Evolutionary conservation across 2,329 filamentous ascomycete species (phyloP).

Genomic region (Phaeosphaeria sp.): DNA sequence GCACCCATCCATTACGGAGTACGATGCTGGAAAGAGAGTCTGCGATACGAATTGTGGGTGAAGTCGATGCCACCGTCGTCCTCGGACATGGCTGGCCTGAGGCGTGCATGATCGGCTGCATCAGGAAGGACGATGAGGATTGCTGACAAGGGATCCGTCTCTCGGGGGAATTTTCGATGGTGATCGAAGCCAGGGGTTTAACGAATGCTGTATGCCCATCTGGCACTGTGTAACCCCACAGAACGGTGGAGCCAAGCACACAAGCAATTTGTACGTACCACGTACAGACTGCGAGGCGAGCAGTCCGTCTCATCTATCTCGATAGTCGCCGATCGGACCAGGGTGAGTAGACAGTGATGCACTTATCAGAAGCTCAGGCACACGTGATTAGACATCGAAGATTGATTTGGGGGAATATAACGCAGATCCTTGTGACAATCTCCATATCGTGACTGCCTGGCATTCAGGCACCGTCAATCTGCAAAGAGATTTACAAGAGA

Average conservation of each 20-base stretch:
- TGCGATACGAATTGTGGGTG: constrained; percentile 2
- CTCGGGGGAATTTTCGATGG: not conserved
- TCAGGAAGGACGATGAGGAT: not conserved
- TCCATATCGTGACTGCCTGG: constrained; percentile 14
- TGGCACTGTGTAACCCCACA: constrained; percentile 4
- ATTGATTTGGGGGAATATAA: constrained; percentile 20
- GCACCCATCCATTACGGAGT: not conserved
- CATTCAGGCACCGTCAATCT: constrained; percentile 26
- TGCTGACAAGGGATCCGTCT: not conserved
- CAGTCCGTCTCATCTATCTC: not conserved
- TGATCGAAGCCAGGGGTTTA: constrained; percentile 4
- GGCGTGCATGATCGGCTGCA: not conserved
- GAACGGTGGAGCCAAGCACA: not conserved
- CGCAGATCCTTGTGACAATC: constrained; percentile 26
- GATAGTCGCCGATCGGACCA: not conserved
- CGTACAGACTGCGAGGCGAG: not conserved
- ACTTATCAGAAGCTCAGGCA: not conserved
- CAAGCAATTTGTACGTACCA: constrained; percentile 10
- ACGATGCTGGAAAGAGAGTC: not conserved
- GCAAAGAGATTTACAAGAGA: constrained; percentile 31
- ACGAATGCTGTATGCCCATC: constrained; percentile 10
- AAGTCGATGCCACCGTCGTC: not conserved
- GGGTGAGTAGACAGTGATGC: not conserved
- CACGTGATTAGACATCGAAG: constrained; percentile 18
- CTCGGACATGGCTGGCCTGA: not conserved